Evolutionary conservation across 2,329 filamentous ascomycete genomes (phyloP), one percentile per base, ranked within the genome.

Genomic region (Aureobasidium sp.): DNA sequence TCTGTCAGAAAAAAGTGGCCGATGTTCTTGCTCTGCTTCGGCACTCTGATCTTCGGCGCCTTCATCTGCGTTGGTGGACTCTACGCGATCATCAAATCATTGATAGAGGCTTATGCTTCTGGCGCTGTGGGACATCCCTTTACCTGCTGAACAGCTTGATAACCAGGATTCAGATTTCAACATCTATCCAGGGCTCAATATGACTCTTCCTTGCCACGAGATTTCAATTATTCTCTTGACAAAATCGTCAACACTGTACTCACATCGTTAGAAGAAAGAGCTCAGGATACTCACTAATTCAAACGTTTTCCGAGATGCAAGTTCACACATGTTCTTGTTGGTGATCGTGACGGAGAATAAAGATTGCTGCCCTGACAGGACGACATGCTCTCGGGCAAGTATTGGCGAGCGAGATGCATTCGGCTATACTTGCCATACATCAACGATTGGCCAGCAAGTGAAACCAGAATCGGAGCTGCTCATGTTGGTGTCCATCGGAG

Each of bases 11-110:
- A 55, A 25, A 42, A 31, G 17, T 55, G 51, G 37, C 36, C 51
- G 2, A 55, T 55, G 51, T 31, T 55, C 29, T 17, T 78, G 79
- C 71, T 70, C 77, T 0, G 55, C 64, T 0, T 56, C 80, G 15
- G 76, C 76, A n/a, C 62, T 76, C 2, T 62, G 15, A 58, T 78
- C 3, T 73, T 73, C 0, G 81, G 80, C 0, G 78, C 71, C 0
- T 81, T 81, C 58, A 80, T 82, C 17, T 80, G 76, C 56, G 71
- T 79, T 6, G 77, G 75, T 9, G 80, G 80, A 1, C 72, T 79
- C 47, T 82, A 82, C 66, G 80, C 79, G 12, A 81, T 76, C 0
- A 74, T 82, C 45, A 73, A 75, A 60, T 68, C 69, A 8, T 72
- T 74, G 58, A 66, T 71, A 27, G 68, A 73, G 17, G 72, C 71